phyloP scores from a whole-genome alignment of 2,329 filamentous ascomycete genomes.

The Colletotrichum sp. region DNA sequence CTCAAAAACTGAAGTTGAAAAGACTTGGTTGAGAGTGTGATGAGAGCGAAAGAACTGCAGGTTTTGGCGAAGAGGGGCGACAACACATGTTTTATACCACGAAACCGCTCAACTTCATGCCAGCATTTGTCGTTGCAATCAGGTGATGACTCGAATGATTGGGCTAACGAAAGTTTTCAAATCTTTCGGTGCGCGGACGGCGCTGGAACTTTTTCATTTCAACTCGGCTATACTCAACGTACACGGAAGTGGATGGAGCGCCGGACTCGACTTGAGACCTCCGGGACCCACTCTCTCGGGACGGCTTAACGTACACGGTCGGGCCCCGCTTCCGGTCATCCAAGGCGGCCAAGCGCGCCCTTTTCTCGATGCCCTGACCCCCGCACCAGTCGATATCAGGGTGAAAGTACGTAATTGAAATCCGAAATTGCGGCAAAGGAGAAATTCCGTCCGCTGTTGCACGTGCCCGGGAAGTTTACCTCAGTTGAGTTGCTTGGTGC shows the following conservation, averaged over 20 bases:
- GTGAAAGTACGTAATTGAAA: background rate
- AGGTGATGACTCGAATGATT: background rate
- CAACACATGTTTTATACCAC: background rate
- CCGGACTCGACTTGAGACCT: background rate
- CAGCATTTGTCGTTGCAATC: background rate
- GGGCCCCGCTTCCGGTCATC: background rate
- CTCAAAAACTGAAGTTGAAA: background rate
- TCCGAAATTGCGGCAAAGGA: background rate
- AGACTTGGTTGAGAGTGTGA: background rate
- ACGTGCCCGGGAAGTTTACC: background rate
- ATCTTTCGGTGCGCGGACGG: background rate
- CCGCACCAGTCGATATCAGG: background rate
- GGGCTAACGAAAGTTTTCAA: background rate
- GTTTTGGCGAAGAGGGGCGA: background rate
- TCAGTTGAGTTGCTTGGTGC: background rate
- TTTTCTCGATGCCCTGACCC: background rate
- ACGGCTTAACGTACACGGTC: constrained; percentile 8
- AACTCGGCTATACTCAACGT: constrained; percentile 10
- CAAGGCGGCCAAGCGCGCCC: background rate
- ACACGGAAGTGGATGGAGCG: background rate
- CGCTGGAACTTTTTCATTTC: background rate
- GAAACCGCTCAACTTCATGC: background rate
- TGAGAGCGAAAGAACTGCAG: background rate
- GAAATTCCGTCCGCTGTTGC: background rate
- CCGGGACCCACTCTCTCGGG: constrained; percentile 3